Base-by-base conservation (phyloP, 495 filamentous ascomycete species). In the Penicillium nucicola region DNA sequence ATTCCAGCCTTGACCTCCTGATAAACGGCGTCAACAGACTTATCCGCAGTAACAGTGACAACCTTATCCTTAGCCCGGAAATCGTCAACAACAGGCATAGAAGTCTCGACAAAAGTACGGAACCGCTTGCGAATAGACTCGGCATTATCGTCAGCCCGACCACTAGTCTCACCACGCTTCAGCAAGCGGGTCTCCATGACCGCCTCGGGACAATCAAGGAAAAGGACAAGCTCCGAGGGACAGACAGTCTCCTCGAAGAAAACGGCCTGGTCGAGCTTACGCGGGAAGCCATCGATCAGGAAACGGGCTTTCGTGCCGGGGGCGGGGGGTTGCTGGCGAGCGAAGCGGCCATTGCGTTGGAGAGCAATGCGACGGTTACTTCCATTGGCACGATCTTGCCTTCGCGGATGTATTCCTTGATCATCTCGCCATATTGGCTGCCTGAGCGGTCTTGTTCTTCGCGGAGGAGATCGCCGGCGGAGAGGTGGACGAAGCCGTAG, bases 351-450 rank as follows among this genome's bases (percentile, higher is more conserved):
- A 98, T 97, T 7, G 91, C 88, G 65, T 95, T 91, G 68, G 96
- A 93, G 3, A 98, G 80, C 13, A 98, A 68, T 22, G 87, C 84
- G 32, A 98, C 86, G n/a, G 93, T 98, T 17, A 98, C 90, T 64
- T 97, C 92, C 92, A 96, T 96, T 9, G 93, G 93, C 54, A 98
- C 93, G 69, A 98, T 98, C 57, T 82, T 85, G 52, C 93, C 93
- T 64, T 98, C 85, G 32, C 82, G 83, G 77, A 98, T 98, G 76
- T 91, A 90, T 39, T 83, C 75, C 50, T 84, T 84, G 79, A 98
- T 98, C 69, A 97, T 77, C 28, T 85, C 78, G 62, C 93, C 93
- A 69, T 95, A 96, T 65, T 96, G 78, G 56, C 81, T 86, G 34
- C 89, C 90, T 5, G 81, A 76, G 10, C 93, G 86, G 57, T 90